These are phyloP conservation scores for Coemansia sp. DNA, from an alignment of 192 early-diverging fungal genomes.

Conservation along the genomic window DNA sequence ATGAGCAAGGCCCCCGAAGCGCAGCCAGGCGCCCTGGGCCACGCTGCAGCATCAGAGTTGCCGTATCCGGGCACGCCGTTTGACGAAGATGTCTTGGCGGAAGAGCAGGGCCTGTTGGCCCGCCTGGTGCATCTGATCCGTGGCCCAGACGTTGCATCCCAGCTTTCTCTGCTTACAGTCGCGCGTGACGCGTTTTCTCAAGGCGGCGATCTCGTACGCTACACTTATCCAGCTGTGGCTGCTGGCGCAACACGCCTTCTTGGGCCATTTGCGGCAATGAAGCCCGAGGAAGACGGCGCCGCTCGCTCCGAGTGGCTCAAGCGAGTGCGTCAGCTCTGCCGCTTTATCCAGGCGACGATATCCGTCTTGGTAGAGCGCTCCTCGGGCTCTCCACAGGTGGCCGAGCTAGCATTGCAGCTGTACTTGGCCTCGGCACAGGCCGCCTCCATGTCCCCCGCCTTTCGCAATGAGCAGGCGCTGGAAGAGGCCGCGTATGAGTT, in stretches of 20 bases:
- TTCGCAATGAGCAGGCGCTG: constrained; percentile 66
- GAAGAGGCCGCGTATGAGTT: constrained; percentile 98
- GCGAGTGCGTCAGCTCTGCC: constrained; percentile 79
- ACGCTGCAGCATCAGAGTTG: constrained; percentile 2
- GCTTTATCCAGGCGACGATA: constrained; percentile 86
- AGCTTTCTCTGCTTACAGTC: constrained; percentile 79
- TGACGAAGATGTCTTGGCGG: constrained; percentile 86
- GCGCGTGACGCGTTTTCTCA: constrained; percentile 84
- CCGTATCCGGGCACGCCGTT: constrained; percentile 27
- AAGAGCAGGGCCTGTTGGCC: constrained; percentile 90
- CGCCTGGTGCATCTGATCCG: constrained; percentile 72
- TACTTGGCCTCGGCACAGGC: constrained; percentile 83
- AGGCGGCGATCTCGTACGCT: constrained; percentile 88
- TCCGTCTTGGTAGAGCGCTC: constrained; percentile 66
- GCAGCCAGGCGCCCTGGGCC: not conserved
- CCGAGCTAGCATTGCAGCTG: constrained; percentile 69
- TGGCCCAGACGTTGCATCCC: constrained; percentile 69
- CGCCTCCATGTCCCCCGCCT: constrained; percentile 60
- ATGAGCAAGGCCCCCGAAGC: constrained; percentile 10
- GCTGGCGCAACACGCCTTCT: constrained; percentile 39
- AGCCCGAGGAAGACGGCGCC: constrained; percentile 14
- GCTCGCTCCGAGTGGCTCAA: constrained; percentile 52
- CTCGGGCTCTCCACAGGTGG: constrained; percentile 31
- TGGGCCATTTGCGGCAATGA: constrained; percentile 47
- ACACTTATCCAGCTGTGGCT: constrained; percentile 88